Base-by-base conservation (phyloP, 257 asterid species). In the Forsythia suspensa region DNA sequence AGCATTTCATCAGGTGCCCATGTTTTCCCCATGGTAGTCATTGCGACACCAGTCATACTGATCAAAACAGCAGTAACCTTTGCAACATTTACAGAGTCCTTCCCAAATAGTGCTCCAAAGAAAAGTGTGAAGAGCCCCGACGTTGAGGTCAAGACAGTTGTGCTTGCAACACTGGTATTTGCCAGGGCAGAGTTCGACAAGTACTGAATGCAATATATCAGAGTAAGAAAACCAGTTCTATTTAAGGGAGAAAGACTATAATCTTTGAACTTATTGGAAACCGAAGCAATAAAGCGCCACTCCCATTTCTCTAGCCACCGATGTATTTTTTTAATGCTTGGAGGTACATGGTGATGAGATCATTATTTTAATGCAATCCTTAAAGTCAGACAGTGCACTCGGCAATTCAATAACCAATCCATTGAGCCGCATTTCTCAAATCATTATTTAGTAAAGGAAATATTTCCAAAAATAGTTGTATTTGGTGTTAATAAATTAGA, bases 151-250 rank as follows among this genome's bases (percentile, higher is more conserved):
- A 92, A 82, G 80, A 92, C 88, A 1, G 97, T 91, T 18, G 97
- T 90, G 84, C 92, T 92, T 13, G 97, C 94, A 67, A 92, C 97
- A 80, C 97, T 92, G 15, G 97, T 92, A 70, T 91, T 88, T 0
- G 95, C 97, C 82, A 92, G 82, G 46, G 97, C 97, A 43, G 95
- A 91, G 81, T 89, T 90, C 1, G 94, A 89, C 12, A 91, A 86
- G 72, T 90, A 91, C 91, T 92, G 86, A 82, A 88, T 91, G 87
- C 82, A 87, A 83, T 8, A 74, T 48, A 40, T 61, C 70, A 59
- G 68, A 67, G 38, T 73, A 36, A 72, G 61, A 18, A 66, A 42
- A 37, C 15, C 34, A 16, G 40, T 40, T 38, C 48, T n/a, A 16
- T 57, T 15, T 48, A 3, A 46, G 18, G 67, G 16, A 40, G 21